A percentile compares a stretch with the other conserved stretches of the same genome.
These are phyloP conservation scores for Quercus lobata DNA, from an alignment of 331 rosid species.

Conservation along the genomic window DNA sequence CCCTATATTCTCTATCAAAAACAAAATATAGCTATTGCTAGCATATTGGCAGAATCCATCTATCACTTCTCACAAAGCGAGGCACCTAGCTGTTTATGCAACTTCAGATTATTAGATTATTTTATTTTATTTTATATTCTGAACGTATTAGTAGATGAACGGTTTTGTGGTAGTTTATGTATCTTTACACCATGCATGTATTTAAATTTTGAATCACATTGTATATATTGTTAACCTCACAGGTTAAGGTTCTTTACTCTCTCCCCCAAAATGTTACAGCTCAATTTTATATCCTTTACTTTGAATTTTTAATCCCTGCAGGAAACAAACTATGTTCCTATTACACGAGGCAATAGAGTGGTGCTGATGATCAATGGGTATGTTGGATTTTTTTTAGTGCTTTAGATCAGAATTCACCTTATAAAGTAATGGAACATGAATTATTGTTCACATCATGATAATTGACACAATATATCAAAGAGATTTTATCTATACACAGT, in stretches of 20 bases:
- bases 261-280: not conserved
- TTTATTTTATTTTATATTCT: no score
- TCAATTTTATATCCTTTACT: not conserved
- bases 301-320: constrained; percentile 25
- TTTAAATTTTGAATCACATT: not conserved
- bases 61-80: no score
- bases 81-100: not conserved
- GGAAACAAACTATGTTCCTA: constrained; percentile 89
- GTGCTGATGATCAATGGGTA: constrained; percentile 94
- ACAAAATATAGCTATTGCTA: no score
- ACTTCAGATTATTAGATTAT: not conserved
- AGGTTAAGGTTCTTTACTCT: not conserved
- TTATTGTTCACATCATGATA: not conserved
- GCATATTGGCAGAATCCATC: no score
- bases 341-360: constrained; percentile 78
- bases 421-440: not conserved
- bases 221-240: not conserved
- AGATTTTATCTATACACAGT: not conserved
- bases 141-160: no score
- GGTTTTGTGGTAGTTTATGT: not conserved
- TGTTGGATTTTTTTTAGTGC: constrained; percentile 23
- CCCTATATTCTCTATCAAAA: no score
- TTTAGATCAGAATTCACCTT: constrained; percentile 9
- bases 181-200: not conserved
- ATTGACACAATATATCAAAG: not conserved